Conservation (phyloP, 495 filamentous ascomycete genomes). For the Podospora australis region DNA sequence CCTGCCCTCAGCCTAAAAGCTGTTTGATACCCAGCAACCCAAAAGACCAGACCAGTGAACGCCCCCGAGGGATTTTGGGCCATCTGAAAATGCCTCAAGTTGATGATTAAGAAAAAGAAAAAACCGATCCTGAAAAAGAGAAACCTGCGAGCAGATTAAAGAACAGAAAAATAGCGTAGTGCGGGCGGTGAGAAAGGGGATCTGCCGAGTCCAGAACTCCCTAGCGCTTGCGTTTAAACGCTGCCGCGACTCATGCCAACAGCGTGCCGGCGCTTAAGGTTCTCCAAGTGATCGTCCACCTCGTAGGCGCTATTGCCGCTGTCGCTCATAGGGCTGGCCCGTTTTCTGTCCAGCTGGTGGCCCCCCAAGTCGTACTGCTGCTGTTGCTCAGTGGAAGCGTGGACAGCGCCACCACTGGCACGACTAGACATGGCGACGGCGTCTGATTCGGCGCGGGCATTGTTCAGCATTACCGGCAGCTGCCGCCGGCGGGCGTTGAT, state of each 20-base stretch:
- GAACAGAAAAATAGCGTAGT: neutral
- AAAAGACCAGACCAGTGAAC: too few relatives aligned
- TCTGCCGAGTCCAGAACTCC: neutral
- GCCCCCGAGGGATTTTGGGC: too few relatives aligned
- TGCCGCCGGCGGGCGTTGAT: constrained; percentile 83
- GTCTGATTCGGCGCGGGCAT: constrained; percentile 37
- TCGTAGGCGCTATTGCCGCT: constrained; percentile 27
- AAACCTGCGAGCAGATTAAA: neutral
- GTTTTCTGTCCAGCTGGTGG: constrained; percentile 11
- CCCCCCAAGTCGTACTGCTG: constrained; percentile 21
- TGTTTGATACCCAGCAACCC: too few relatives aligned
- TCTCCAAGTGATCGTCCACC: constrained; percentile 29
- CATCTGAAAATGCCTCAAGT: neutral
- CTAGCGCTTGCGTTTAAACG: constrained; percentile 7
- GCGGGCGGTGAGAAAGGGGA: neutral
- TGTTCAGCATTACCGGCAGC: constrained; percentile 58
- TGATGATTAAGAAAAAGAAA: neutral
- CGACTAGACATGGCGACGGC: constrained; percentile 20
- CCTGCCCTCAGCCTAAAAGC: too few relatives aligned
- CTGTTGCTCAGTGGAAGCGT: constrained; percentile 18
- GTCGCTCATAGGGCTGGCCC: constrained; percentile 29
- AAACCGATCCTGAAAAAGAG: neutral
- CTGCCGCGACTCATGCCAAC: constrained; percentile 19
- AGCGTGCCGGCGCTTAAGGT: constrained; percentile 10
- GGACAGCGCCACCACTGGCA: constrained; percentile 12